Percentiles rank a stretch among this genome's conserved stretches.
phyloP scores from a whole-genome alignment of 192 early-diverging fungal species.

The Umbelopsis vinacea region DNA sequence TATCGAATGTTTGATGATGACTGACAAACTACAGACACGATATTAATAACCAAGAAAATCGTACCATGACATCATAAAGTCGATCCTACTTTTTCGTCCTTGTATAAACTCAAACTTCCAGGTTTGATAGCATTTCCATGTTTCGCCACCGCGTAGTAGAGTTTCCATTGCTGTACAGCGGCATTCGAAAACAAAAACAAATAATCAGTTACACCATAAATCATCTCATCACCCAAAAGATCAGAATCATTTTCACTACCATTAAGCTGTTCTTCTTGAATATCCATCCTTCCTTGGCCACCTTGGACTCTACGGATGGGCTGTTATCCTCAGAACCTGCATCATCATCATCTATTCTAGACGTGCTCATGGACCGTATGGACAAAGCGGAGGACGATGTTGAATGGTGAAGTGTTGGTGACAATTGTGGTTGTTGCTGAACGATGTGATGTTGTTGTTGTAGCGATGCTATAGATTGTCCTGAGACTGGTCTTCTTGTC shows the following conservation, averaged over 20 bases:
- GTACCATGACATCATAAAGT: background rate
- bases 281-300: constrained; percentile 58
- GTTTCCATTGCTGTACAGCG: constrained; percentile 53
- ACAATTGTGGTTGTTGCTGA: constrained; percentile 28
- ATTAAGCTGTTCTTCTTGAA: constrained; percentile 49
- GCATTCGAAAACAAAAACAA: background rate
- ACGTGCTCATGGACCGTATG: background rate
- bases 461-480: constrained; percentile 33
- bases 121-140: constrained; percentile 52
- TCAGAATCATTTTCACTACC: constrained; percentile 31
- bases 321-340: constrained; percentile 6
- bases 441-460: constrained; percentile 34
- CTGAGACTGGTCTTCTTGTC: constrained; percentile 12
- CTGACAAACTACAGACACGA: constrained; percentile 32
- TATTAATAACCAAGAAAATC: background rate
- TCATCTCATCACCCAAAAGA: background rate
- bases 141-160: constrained; percentile 53
- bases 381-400: background rate
- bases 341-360: constrained; percentile 1
- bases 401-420: background rate
- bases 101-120: constrained; percentile 51
- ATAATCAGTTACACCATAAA: background rate
- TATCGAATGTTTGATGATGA: constrained; percentile 53
- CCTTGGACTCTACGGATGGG: constrained; percentile 33
- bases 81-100: constrained; percentile 53